phyloP scores from a whole-genome alignment of 768 basidiomycete species.

The Sarcodon aspratus region DNA sequence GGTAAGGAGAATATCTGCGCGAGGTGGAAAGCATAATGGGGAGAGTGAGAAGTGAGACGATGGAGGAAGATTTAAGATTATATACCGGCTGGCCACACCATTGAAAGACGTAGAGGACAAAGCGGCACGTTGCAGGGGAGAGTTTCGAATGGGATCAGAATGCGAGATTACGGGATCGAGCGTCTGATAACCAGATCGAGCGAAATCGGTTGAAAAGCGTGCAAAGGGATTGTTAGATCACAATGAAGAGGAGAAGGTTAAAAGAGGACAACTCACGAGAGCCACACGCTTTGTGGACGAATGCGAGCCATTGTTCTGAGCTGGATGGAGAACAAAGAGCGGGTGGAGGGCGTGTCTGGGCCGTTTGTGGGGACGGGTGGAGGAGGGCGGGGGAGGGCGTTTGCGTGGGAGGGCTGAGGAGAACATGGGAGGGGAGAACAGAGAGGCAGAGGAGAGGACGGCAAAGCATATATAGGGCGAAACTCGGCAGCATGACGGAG shows the following conservation, averaged over 20 bases:
- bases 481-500: too few relatives aligned
- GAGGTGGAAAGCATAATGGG: background rate
- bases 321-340: background rate
- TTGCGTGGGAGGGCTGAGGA: background rate
- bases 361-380: constrained; percentile 4
- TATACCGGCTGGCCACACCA: too few relatives aligned
- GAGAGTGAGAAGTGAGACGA: background rate
- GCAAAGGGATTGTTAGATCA: too few relatives aligned
- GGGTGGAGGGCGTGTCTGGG: constrained; percentile 3
- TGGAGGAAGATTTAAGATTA: too few relatives aligned
- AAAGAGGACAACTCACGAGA: constrained; percentile 4
- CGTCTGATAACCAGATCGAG: background rate
- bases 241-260: background rate
- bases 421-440: too few relatives aligned
- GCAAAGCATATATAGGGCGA: background rate
- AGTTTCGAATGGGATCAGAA: too few relatives aligned
- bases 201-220: too few relatives aligned
- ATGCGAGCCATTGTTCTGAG: too few relatives aligned
- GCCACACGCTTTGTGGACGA: too few relatives aligned
- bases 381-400: background rate
- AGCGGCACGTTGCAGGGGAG: too few relatives aligned
- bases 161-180: background rate
- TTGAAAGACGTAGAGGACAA: too few relatives aligned
- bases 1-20: background rate
- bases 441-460: background rate